Evolutionary conservation across 345 rosid species (phyloP).

Genomic region (Turnera subulata): DNA sequence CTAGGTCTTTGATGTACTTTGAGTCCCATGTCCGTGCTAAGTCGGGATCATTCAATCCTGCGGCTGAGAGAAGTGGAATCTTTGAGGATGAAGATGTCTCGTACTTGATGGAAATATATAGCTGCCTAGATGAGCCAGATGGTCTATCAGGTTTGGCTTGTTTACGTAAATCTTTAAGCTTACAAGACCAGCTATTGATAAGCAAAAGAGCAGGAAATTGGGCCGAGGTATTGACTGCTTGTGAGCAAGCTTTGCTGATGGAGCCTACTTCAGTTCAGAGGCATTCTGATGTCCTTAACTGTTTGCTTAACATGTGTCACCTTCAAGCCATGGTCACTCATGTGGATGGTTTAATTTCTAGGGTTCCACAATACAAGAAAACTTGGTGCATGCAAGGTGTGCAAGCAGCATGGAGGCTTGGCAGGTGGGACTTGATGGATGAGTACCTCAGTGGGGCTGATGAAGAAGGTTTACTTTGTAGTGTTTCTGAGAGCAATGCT

Average conservation of each 20-base stretch:
- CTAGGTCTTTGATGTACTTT: slow-evolving; percentile 92
- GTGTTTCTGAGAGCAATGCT: slow-evolving; percentile 94
- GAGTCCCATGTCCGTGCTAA: slow-evolving; percentile 83
- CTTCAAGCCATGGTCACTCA: slow-evolving; percentile 98
- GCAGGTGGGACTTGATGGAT: slow-evolving; percentile 95
- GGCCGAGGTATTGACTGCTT: slow-evolving; percentile 90
- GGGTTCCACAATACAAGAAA: slow-evolving; percentile 83
- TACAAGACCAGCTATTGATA: slow-evolving; percentile 85
- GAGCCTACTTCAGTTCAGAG: slow-evolving; percentile 85
- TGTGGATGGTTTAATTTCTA: slow-evolving; percentile 90
- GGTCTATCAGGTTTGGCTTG: slow-evolving; percentile 89
- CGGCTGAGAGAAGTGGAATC: slow-evolving; percentile 74
- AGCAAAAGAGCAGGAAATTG: slow-evolving; percentile 90
- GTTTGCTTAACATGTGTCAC: slow-evolving; percentile 91
- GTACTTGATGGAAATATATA: slow-evolving; percentile 88
- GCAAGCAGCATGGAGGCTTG: slow-evolving; percentile 99
- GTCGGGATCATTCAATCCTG: slow-evolving; percentile 93
- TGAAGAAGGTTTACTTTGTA: slow-evolving; percentile 74
- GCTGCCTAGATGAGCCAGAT: slow-evolving; percentile 91
- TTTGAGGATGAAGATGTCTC: slow-evolving; percentile 94
- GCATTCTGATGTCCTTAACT: slow-evolving; percentile 91
- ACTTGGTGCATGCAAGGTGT: slow-evolving; percentile 99
- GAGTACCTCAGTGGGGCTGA: slow-evolving; percentile 88
- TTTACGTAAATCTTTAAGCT: slow-evolving; percentile 72
- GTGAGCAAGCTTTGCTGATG: slow-evolving; percentile 97